A percentile compares a stretch with the other conserved stretches of the same genome.
phyloP scores from a whole-genome alignment of 2,329 filamentous ascomycete genomes.

The Nemania abortiva region DNA sequence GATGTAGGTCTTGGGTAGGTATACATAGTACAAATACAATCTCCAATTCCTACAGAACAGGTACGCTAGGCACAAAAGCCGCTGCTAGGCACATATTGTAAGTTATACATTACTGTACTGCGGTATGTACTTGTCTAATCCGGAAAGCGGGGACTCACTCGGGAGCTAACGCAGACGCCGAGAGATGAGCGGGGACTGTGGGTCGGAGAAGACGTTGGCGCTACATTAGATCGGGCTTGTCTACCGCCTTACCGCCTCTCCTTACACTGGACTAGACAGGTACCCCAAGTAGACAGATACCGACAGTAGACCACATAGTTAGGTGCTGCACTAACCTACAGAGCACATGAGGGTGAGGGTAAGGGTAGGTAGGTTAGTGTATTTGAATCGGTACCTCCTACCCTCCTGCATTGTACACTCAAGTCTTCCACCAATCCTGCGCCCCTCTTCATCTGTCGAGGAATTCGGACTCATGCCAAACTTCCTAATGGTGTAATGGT shows the following conservation, averaged over 20 bases:
- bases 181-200: constrained; percentile 21
- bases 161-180: constrained; percentile 33
- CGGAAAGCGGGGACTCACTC: constrained; percentile 19
- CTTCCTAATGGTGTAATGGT: constrained; percentile 12
- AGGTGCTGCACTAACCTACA: neutral
- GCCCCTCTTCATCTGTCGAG: neutral
- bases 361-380: neutral
- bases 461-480: constrained; percentile 10
- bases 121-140: constrained; percentile 12
- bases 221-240: constrained; percentile 24
- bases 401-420: too few relatives aligned
- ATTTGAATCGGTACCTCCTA: neutral
- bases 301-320: neutral
- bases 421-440: constrained; percentile 5
- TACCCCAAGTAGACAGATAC: neutral
- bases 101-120: constrained; percentile 2
- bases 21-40: neutral
- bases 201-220: constrained; percentile 33
- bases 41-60: too few relatives aligned
- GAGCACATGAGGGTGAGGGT: neutral
- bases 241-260: constrained; percentile 30
- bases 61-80: neutral
- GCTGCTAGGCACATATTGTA: neutral
- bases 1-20: neutral
- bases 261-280: neutral